phyloP scores from a whole-genome alignment of 2,329 filamentous ascomycete species.

The Xylariales sp. region DNA sequence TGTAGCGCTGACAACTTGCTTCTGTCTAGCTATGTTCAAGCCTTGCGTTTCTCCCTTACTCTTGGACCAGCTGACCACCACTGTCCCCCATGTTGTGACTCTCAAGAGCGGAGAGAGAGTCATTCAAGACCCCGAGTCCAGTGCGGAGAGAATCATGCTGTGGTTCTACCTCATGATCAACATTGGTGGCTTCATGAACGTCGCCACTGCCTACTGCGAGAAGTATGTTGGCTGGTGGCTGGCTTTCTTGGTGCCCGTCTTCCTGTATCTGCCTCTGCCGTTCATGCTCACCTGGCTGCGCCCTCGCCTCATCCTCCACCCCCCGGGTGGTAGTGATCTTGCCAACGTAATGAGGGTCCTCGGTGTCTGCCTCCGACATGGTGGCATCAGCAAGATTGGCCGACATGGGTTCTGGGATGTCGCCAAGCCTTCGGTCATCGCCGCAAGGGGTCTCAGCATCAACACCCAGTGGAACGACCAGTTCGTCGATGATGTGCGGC shows the following conservation, averaged over 20 bases:
- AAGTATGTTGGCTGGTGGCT: constrained; percentile 48
- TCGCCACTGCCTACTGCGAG: constrained; percentile 48
- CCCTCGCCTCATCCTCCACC: constrained; percentile 36
- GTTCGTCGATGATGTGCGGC: constrained; percentile 62
- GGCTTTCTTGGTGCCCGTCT: constrained; percentile 36
- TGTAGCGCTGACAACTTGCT: constrained; percentile 9
- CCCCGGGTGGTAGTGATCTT: constrained; percentile 40
- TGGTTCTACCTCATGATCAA: constrained; percentile 58
- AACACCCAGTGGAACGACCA: constrained; percentile 55
- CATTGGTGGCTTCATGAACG: constrained; percentile 46
- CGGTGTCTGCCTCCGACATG: constrained; percentile 32
- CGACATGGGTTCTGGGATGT: constrained; percentile 52
- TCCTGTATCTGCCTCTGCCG: constrained; percentile 40
- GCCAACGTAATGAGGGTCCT: constrained; percentile 37
- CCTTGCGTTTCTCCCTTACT: constrained; percentile 66
- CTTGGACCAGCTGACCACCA: constrained; percentile 60
- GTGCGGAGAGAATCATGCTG: constrained; percentile 61
- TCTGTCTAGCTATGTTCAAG: constrained; percentile 55
- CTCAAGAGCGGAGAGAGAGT: constrained; percentile 55
- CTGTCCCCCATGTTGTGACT: constrained; percentile 48
- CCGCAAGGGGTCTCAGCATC: constrained; percentile 32
- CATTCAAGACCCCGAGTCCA: constrained; percentile 64
- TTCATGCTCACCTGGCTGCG: constrained; percentile 36
- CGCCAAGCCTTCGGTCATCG: constrained; percentile 52
- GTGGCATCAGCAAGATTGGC: constrained; percentile 32